phyloP scores from a whole-genome alignment of 2,329 filamentous ascomycete genomes.

The Colletotrichum incanum region DNA sequence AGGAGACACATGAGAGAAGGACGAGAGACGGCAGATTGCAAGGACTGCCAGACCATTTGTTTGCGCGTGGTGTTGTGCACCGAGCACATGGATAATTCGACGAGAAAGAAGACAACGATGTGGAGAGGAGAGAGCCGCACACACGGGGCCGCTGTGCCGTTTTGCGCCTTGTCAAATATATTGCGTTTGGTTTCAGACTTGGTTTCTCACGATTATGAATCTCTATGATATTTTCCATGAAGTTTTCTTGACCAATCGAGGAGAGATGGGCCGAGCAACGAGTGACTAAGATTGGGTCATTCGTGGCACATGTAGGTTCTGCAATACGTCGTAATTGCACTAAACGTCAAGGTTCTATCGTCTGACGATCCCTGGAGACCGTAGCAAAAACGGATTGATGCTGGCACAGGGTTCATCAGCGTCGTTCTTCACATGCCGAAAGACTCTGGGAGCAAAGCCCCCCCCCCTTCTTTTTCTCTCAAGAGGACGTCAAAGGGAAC shows the following conservation, averaged over 20 bases:
- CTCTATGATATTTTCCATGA: background rate
- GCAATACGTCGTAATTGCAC: background rate
- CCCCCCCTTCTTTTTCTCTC: background rate
- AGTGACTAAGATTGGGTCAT: background rate
- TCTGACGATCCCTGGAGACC: background rate
- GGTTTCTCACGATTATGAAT: background rate
- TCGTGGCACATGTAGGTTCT: background rate
- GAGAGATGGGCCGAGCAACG: background rate
- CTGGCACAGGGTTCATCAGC: background rate
- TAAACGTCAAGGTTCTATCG: background rate
- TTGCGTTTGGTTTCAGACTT: conserved; percentile 27
- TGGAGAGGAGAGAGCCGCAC: conserved; percentile 25
- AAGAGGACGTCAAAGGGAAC: background rate
- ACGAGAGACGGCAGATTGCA: conserved; percentile 23
- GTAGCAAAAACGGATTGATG: background rate
- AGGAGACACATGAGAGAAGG: conserved; percentile 30
- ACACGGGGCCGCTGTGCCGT: conserved; percentile 27
- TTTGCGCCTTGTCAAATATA: conserved; percentile 40
- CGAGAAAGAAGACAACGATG: conserved; percentile 21
- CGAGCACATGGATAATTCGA: conserved; percentile 27
- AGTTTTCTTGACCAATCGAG: background rate
- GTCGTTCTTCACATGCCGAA: background rate
- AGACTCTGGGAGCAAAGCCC: background rate
- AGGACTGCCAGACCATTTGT: conserved; percentile 15
- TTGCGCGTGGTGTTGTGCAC: conserved; percentile 14